These are phyloP conservation scores for Dactylella cylindrospora DNA, from an alignment of 2,329 filamentous ascomycete genomes.

Conservation along the genomic window DNA sequence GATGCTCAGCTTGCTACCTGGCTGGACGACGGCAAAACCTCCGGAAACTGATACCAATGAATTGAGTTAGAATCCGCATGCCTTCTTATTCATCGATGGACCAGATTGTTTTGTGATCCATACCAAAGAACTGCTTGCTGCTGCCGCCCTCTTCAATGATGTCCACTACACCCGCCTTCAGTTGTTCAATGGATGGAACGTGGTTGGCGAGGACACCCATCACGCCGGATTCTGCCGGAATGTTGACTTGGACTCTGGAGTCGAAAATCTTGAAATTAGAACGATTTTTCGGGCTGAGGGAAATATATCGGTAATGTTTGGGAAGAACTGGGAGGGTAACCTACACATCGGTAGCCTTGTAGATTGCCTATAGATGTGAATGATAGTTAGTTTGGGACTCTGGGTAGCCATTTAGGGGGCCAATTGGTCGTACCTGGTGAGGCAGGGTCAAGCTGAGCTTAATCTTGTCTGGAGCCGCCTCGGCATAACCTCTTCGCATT, in stretches of 20 bases:
- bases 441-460: conserved; percentile 97
- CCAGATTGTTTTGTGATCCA: conserved; percentile 53
- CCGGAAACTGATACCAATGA: conserved; percentile 70
- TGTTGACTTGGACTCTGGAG: conserved; percentile 87
- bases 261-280: conserved; percentile 3
- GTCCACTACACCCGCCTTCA: conserved; percentile 94
- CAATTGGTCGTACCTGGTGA: conserved; percentile 77
- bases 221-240: conserved; percentile 94
- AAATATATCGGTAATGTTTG: conserved; percentile 11
- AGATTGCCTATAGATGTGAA: conserved; percentile 61
- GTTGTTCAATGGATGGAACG: conserved; percentile 97
- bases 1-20: conserved; percentile 91
- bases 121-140: conserved; percentile 98
- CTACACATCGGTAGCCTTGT: conserved; percentile 71
- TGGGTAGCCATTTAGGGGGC: conserved; percentile 6
- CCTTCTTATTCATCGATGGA: conserved; percentile 3
- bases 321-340: conserved; percentile 50
- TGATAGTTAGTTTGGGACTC: conserved; percentile 16
- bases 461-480: conserved; percentile 87
- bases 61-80: not conserved
- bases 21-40: conserved; percentile 95
- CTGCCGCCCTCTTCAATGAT: conserved; percentile 82
- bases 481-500: conserved; percentile 88
- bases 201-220: conserved; percentile 99
- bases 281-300: conserved; percentile 16